Evolutionary conservation across 2,329 filamentous ascomycete genomes (phyloP).

Genomic region (Trichoderma semiorbis): DNA sequence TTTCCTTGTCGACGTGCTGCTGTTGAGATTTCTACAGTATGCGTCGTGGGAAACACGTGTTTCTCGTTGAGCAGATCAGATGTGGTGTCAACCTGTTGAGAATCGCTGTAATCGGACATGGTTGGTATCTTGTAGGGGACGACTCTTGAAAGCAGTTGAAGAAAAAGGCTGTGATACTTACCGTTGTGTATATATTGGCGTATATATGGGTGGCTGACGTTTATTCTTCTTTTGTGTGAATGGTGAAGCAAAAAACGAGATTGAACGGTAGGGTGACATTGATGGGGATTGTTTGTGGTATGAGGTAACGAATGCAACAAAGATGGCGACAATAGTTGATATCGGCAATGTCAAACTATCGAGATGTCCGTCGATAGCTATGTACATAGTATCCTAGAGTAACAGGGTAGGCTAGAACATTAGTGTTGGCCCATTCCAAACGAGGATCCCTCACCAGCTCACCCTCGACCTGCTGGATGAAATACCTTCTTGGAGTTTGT

Average conservation of each 20-base stretch:
- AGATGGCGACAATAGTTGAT: not conserved
- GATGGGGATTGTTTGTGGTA: not conserved
- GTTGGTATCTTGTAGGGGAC: not conserved
- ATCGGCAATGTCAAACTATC: not conserved
- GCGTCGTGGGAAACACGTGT: not conserved
- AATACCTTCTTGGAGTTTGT: not conserved
- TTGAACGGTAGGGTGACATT: not conserved
- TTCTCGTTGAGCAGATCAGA: not conserved
- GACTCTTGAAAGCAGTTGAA: not conserved
- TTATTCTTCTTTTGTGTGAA: not conserved
- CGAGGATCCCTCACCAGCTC: not conserved
- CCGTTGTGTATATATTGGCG: not conserved
- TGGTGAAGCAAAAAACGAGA: not conserved
- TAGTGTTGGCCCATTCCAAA: not conserved
- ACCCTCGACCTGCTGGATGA: not conserved
- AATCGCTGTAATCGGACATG: not conserved
- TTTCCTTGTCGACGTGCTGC: not conserved
- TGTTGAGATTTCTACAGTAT: not conserved
- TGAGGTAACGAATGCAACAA: not conserved
- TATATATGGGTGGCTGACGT: not conserved
- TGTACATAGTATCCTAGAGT: not conserved
- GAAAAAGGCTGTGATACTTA: rapidly evolving
- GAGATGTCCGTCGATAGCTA: not conserved
- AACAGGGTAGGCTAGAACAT: not conserved
- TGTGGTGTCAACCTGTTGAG: not conserved